Conservation (phyloP, 169 alveolate species). For the Plasmodium billcollinsi region DNA sequence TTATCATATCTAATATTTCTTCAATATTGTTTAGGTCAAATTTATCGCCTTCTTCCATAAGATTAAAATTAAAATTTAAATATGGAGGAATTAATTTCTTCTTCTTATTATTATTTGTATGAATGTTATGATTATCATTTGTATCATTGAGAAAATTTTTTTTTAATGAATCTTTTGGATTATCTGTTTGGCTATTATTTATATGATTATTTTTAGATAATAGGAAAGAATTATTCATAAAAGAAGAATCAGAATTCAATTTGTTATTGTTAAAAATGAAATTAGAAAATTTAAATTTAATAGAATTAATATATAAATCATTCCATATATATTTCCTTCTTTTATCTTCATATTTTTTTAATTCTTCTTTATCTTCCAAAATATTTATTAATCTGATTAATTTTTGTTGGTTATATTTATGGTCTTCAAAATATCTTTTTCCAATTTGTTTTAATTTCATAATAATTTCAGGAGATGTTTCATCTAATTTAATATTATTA, state of each 20-base stretch:
- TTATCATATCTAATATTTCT: conserved; percentile 76
- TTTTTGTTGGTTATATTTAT: conserved; percentile 57
- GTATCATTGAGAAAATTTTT: neutral
- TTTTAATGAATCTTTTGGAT: neutral
- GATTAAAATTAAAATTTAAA: conserved; percentile 44
- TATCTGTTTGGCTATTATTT: neutral
- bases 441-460: conserved; percentile 77
- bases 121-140: neutral
- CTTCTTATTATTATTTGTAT: neutral
- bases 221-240: neutral
- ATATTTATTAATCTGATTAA: conserved; percentile 72
- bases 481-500: conserved; percentile 78
- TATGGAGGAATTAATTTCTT: conserved; percentile 4
- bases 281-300: conserved; percentile 34
- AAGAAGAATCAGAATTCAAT: neutral
- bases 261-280: conserved; percentile 18
- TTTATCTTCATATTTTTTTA: conserved; percentile 50
- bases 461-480: conserved; percentile 79
- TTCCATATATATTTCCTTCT: conserved; percentile 69
- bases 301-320: conserved; percentile 1
- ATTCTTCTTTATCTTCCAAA: conserved; percentile 76
- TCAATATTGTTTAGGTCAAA: conserved; percentile 59
- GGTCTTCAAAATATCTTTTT: conserved; percentile 77
- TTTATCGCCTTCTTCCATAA: conserved; percentile 39
- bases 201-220: neutral